Conservation (phyloP, 2,329 filamentous ascomycete genomes). For the Colletotrichum navitas region DNA sequence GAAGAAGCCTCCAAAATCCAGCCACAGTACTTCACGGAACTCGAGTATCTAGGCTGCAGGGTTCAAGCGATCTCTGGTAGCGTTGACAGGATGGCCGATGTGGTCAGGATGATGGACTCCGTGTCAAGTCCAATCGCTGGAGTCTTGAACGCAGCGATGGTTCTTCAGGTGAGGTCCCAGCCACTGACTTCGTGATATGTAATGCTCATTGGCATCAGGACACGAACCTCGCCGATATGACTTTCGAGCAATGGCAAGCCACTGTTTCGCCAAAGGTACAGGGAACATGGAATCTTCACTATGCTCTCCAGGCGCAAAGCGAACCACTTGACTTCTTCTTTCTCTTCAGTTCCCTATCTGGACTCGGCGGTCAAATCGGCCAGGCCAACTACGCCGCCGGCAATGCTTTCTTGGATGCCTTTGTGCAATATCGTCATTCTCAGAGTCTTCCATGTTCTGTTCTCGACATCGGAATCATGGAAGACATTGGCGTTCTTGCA, state of each 20-base stretch:
- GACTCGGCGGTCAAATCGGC: slow-evolving; percentile 50
- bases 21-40: slow-evolving; percentile 31
- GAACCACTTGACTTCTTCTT: slow-evolving; percentile 54
- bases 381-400: slow-evolving; percentile 58
- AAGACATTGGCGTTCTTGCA: slow-evolving; percentile 54
- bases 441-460: slow-evolving; percentile 53
- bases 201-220: slow-evolving; percentile 21
- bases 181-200: too few species aligned
- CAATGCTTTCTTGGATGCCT: slow-evolving; percentile 57
- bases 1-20: not conserved
- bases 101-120: slow-evolving; percentile 44
- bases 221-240: slow-evolving; percentile 52
- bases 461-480: slow-evolving; percentile 56
- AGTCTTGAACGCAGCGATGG: slow-evolving; percentile 57
- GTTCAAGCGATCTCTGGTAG: slow-evolving; percentile 50
- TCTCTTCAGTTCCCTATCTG: slow-evolving; percentile 52
- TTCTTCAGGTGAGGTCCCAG: slow-evolving; percentile 43
- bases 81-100: slow-evolving; percentile 48
- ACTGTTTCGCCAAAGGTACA: slow-evolving; percentile 55
- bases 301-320: slow-evolving; percentile 42
- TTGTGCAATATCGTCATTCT: slow-evolving; percentile 52
- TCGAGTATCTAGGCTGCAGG: slow-evolving; percentile 46
- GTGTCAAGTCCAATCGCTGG: slow-evolving; percentile 52
- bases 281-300: slow-evolving; percentile 60
- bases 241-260: slow-evolving; percentile 51